These are phyloP conservation scores for Heteromeles arbutifolia DNA, from an alignment of 306 rosid species.

Conservation along the genomic window DNA sequence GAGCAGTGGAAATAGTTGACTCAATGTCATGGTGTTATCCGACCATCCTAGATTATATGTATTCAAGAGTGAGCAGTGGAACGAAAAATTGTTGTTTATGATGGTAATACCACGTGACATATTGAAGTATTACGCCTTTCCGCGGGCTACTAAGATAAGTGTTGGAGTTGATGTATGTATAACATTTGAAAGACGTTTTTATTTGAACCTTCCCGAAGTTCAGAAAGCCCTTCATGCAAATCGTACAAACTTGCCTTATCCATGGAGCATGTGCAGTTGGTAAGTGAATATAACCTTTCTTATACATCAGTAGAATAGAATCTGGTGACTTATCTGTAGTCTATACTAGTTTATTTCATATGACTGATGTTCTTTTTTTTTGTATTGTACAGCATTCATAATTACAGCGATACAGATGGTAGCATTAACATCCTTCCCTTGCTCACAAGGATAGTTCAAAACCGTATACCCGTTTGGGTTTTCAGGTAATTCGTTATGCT, in stretches of 20 bases:
- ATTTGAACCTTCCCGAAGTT: conserved; percentile 81
- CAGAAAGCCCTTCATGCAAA: conserved; percentile 93
- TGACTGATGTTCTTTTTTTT: conserved; percentile 7
- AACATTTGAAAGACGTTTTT: conserved; percentile 44
- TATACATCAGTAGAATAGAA: too few relatives aligned
- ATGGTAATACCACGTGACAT: too few relatives aligned
- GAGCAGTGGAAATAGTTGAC: too few relatives aligned
- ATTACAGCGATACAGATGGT: conserved; percentile 55
- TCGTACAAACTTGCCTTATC: conserved; percentile 66
- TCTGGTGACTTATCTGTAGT: background rate
- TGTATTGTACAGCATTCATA: conserved; percentile 40
- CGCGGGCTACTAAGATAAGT: conserved; percentile 77
- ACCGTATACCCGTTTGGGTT: conserved; percentile 74
- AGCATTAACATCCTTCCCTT: conserved; percentile 65
- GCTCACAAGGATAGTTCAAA: conserved; percentile 61
- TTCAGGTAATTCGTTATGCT: conserved; percentile 50
- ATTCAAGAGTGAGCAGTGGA: too few relatives aligned
- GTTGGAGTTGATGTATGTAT: conserved; percentile 80
- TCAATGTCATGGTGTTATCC: too few relatives aligned
- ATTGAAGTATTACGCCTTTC: background rate
- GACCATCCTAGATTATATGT: too few relatives aligned
- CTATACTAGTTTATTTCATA: background rate
- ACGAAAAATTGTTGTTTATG: too few relatives aligned
- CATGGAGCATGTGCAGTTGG: conserved; percentile 70
- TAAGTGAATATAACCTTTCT: conserved; percentile 12